phyloP scores from a whole-genome alignment of 352 stramenopile genomes.

The Pythium oligandrum region DNA sequence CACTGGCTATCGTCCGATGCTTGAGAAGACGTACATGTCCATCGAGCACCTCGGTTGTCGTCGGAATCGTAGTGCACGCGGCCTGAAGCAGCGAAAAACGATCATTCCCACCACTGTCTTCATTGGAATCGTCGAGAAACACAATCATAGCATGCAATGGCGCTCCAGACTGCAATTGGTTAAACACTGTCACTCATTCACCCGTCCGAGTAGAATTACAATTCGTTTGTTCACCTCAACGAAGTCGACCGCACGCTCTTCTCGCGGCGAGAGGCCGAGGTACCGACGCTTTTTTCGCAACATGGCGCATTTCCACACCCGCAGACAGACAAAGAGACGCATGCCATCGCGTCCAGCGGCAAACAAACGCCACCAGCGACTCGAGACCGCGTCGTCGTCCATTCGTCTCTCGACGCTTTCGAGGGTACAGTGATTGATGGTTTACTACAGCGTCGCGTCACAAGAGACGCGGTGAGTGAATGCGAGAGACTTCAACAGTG shows the following conservation, averaged over 20 bases:
- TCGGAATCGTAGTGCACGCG: constrained; percentile 23
- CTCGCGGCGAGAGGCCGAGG: constrained; percentile 11
- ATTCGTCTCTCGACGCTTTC: not conserved
- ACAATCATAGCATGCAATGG: not conserved
- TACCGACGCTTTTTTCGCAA: constrained; percentile 43
- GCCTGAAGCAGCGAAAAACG: constrained; percentile 32
- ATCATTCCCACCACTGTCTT: constrained; percentile 1
- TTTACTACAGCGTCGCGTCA: too few species aligned
- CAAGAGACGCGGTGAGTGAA: too few species aligned
- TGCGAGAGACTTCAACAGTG: too few species aligned
- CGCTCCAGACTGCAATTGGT: constrained; percentile 12
- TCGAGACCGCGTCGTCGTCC: constrained; percentile 1
- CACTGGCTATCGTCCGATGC: too few species aligned
- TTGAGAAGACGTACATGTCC: not conserved
- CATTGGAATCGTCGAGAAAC: not conserved
- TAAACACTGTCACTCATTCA: too few species aligned
- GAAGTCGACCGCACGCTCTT: constrained; percentile 38
- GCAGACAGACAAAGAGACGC: constrained; percentile 40
- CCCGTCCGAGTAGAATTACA: too few species aligned
- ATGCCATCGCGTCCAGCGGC: constrained; percentile 6
- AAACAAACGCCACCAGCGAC: constrained; percentile 39
- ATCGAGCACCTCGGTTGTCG: constrained; percentile 20
- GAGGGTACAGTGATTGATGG: too few species aligned
- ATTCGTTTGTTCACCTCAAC: constrained; percentile 31
- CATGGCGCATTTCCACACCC: constrained; percentile 31